Evolutionary conservation across 2,329 filamentous ascomycete genomes (phyloP), one percentile per base, ranked within the genome.

Genomic region (Remersonia thermophila): DNA sequence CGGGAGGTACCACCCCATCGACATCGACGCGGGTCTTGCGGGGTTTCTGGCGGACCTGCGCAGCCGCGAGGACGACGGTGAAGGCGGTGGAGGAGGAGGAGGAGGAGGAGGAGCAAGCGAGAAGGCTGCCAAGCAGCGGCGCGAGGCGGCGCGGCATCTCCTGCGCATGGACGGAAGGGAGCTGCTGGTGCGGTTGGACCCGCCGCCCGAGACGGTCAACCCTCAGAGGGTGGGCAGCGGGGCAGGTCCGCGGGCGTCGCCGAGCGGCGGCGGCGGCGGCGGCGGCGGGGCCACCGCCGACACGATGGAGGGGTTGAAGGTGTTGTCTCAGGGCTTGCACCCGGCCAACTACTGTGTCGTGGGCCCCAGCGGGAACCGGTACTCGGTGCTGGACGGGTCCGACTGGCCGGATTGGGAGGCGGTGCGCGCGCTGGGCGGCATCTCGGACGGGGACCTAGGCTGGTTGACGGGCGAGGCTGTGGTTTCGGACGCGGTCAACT

Each of bases 141-240:
- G 28, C 3, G 11, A 29, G 8, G 8, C 9, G 9, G 31, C 8
- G 12, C 12, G 27, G 7, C 18, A 14, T 11, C 7, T 35, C 25
- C 26, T 11, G n/a, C 9, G 15, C 28, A 8, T 37, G 14, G 7
- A 15, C 9, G 34, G 17, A 20, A 9, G 4, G 12, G 32, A 37
- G 28, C 14, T 37, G 23, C 9, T 37, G 28, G 25, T 35, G 8
- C 32, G 23, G 12, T 15, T 35, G 28, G 35, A 41, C 25, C 35
- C 35, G 6, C 39, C 39, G 3, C 12, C 35, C 9, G 14, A 14
- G 9, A 38, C 39, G 10, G 9, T 41, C 30, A 38, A 41, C 32
- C 39, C 39, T 3, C 29, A 9, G 20, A 23, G 35, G 32, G 18
- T 41, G 32, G 26, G 4, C 16, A 15, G 16, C 13, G 38, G 31